Percentiles rank a stretch among this genome's conserved stretches.
phyloP scores from a whole-genome alignment of 2,329 filamentous ascomycete species.

The Plenodomus lindquistii region DNA sequence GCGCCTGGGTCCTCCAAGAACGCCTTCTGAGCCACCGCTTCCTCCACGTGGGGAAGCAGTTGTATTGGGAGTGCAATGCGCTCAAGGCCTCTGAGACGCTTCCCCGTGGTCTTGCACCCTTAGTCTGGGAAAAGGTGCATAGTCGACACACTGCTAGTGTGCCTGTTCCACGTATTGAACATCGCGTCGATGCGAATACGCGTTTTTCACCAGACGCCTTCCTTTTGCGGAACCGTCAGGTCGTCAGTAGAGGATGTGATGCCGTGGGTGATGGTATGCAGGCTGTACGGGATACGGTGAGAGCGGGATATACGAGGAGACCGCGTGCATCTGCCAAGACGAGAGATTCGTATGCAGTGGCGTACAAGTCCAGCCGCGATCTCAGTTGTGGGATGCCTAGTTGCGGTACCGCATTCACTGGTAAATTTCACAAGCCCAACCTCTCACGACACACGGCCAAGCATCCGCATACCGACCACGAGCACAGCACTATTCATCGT shows the following conservation, averaged over 20 bases:
- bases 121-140: constrained; percentile 45
- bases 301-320: not conserved
- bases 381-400: no score
- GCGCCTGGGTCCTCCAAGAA: constrained; percentile 43
- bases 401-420: no score
- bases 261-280: constrained; percentile 19
- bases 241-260: constrained; percentile 24
- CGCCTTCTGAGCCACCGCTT: constrained; percentile 40
- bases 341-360: not conserved
- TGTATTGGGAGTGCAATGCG: constrained; percentile 45
- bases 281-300: constrained; percentile 13
- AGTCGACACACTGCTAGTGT: constrained; percentile 11
- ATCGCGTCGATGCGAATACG: no score
- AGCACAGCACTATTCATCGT: not conserved
- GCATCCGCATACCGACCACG: not conserved
- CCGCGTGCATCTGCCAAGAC: not conserved
- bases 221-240: constrained; percentile 10
- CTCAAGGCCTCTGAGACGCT: constrained; percentile 45
- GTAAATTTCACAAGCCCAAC: not conserved
- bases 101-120: constrained; percentile 36
- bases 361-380: not conserved
- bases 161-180: not conserved
- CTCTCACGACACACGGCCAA: no score
- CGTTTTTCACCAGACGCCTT: no score
- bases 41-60: constrained; percentile 38